Conservation (phyloP, 495 filamentous ascomycete genomes). For the Aspergillus leporis region DNA sequence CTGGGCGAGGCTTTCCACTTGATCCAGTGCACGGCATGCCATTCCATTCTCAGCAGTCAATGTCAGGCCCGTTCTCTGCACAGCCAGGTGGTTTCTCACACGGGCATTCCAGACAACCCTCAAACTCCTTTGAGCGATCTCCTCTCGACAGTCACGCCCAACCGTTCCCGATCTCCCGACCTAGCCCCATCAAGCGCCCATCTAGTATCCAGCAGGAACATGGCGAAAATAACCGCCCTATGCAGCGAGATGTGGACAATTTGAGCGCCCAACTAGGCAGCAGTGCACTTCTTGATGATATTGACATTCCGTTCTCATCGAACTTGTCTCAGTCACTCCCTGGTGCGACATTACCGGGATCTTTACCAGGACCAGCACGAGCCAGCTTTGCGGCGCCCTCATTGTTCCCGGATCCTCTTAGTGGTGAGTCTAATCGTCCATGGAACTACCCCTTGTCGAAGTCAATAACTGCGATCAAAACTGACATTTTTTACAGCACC, state of each 20-base stretch:
- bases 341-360: slow-evolving; percentile 33
- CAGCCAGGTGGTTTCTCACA: slow-evolving; percentile 42
- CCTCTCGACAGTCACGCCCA: slow-evolving; percentile 43
- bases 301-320: slow-evolving; percentile 53
- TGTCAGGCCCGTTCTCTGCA: slow-evolving; percentile 33
- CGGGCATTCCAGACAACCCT: slow-evolving; percentile 61
- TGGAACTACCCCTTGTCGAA: not conserved
- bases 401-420: slow-evolving; percentile 53
- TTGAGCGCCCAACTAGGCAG: slow-evolving; percentile 86
- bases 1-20: slow-evolving; percentile 64
- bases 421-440: slow-evolving; percentile 34
- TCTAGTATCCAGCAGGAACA: slow-evolving; percentile 69
- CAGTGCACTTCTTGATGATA: slow-evolving; percentile 87
- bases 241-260: slow-evolving; percentile 62
- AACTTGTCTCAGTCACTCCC: slow-evolving; percentile 44
- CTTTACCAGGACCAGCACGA: slow-evolving; percentile 38
- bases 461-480: not conserved
- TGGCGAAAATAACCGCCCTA: slow-evolving; percentile 38
- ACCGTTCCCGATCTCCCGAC: slow-evolving; percentile 70
- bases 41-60: slow-evolving; percentile 38
- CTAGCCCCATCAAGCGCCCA: slow-evolving; percentile 85
- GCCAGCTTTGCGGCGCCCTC: slow-evolving; percentile 50
- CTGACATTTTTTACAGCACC: slow-evolving; percentile 29
- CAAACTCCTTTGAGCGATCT: slow-evolving; percentile 57
- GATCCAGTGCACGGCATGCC: slow-evolving; percentile 43